Evolutionary conservation across 192 early-diverging fungal genomes (phyloP), one percentile per base, ranked within the genome.

Genomic region (Chytriomyces sp.): DNA sequence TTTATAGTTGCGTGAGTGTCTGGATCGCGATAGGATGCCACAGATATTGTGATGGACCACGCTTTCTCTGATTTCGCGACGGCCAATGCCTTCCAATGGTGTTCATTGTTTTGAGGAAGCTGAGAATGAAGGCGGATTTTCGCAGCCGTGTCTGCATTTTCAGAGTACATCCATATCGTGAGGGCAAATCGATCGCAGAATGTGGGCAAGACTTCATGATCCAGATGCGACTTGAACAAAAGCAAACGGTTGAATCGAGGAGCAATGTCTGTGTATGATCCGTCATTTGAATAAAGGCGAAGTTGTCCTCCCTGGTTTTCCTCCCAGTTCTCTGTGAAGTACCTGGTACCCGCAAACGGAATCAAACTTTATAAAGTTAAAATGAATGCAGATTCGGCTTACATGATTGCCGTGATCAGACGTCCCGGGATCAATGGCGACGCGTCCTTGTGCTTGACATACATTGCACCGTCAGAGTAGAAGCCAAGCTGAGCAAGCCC

Each of bases 101-200:
- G 16, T n/a, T 1, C 53, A 57, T 20, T 57, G 13, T 57, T 20
- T 20, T 0, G 16, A 57, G 53, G 53, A 57, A 57, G 16, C 53
- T n/a, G 20, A 1, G 53, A 13, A 13, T 13, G 13, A 13, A 20
- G 20, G 62, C 57, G 62, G 2, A 73, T 45, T 35, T 35, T 45
- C 1, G 18, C 61, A n/a, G 62, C 44, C 6, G 72, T 59, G 20
- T 11, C 9, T 16, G 59, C n/a, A 6, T 10, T 47, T 66, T 76
- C 64, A 44, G 79, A 68, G 61, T 80, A 80, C 65, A 80, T 47
- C 79, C 79, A 80, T 77, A 80, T 79, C 6, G 79, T 80, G 59
- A 80, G 23, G 13, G 79, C 79, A 67, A 57, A 78, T 48, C 79
- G 76, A 60, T 62, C 50, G 44, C 77, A 45, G 47, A 60, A 47